These are phyloP conservation scores for Phytophthora aleatoria DNA, from an alignment of 352 stramenopile species.

Conservation along the genomic window DNA sequence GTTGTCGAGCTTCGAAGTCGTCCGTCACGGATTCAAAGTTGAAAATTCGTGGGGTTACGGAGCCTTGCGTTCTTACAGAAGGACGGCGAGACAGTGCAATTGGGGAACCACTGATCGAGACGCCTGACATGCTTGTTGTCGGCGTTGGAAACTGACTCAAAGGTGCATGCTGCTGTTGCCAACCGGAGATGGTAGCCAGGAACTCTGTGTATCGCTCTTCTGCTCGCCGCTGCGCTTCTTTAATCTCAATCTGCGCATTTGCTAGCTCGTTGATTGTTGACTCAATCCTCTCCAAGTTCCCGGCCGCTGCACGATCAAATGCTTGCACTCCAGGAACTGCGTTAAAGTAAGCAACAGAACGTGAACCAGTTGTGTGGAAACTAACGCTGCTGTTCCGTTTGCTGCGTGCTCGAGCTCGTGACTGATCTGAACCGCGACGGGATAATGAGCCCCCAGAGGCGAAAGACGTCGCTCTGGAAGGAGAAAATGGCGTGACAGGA, in stretches of 20 bases:
- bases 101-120: slow-evolving; percentile 10
- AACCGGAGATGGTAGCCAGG: slow-evolving; percentile 36
- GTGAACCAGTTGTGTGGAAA: slow-evolving; percentile 6
- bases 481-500: slow-evolving; percentile 14
- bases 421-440: slow-evolving; percentile 16
- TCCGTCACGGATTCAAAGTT: slow-evolving; percentile 43
- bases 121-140: slow-evolving; percentile 13
- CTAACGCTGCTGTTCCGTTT: slow-evolving; percentile 16
- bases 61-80: slow-evolving; percentile 14
- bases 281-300: slow-evolving; percentile 62
- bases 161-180: slow-evolving; percentile 9
- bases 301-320: slow-evolving; percentile 24
- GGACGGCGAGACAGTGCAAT: slow-evolving; percentile 1
- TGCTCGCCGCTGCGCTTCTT: slow-evolving; percentile 41
- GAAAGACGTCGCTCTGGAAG: slow-evolving; percentile 19
- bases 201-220: slow-evolving; percentile 46
- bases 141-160: slow-evolving; percentile 2
- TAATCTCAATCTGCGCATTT: slow-evolving; percentile 47
- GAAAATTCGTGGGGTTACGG: slow-evolving; percentile 39
- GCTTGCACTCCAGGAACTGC: slow-evolving; percentile 8
- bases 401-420: slow-evolving; percentile 11
- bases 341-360: slow-evolving; percentile 2
- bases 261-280: slow-evolving; percentile 44
- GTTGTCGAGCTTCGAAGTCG: background rate
- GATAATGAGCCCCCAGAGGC: slow-evolving; percentile 15